Percentiles rank a stretch among this genome's conserved stretches.
Evolutionary conservation across 768 basidiomycete species (phyloP).

Genomic region (Psilocybe azurescens): DNA sequence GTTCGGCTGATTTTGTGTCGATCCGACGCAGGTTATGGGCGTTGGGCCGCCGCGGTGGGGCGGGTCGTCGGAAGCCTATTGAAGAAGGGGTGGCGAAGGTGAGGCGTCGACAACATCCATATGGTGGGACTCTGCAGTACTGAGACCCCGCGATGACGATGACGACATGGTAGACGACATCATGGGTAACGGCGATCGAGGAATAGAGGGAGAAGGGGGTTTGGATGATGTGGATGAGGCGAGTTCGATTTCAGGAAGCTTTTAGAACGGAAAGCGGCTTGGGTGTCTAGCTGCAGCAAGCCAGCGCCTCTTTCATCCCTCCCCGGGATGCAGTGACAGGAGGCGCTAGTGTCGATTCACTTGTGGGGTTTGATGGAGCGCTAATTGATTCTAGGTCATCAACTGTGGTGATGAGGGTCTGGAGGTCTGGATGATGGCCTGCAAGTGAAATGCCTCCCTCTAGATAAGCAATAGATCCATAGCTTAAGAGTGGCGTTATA

Average conservation of each 20-base stretch:
- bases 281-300: constrained; percentile 73
- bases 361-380: constrained; percentile 18
- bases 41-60: constrained; percentile 64
- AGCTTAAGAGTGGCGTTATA: constrained; percentile 59
- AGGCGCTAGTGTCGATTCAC: constrained; percentile 22
- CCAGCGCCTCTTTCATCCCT: constrained; percentile 42
- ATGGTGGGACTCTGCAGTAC: constrained; percentile 18
- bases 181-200: constrained; percentile 57
- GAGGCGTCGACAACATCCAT: constrained; percentile 43
- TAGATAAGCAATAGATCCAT: constrained; percentile 68
- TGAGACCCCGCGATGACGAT: constrained; percentile 11
- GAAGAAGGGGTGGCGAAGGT: constrained; percentile 76
- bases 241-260: constrained; percentile 64
- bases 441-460: constrained; percentile 73
- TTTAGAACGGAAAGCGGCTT: constrained; percentile 54
- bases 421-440: constrained; percentile 60
- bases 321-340: constrained; percentile 11
- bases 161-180: constrained; percentile 56
- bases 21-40: constrained; percentile 64
- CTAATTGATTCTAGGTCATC: constrained; percentile 32
- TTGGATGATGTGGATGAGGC: constrained; percentile 39
- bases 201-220: constrained; percentile 46
- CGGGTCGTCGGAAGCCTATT: constrained; percentile 54
- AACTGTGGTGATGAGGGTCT: constrained; percentile 53
- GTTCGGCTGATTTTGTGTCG: constrained; percentile 63